A percentile compares a stretch with the other conserved stretches of the same genome.
Conservation (phyloP, 345 rosid genomes). For the Eucalyptus sp. region DNA sequence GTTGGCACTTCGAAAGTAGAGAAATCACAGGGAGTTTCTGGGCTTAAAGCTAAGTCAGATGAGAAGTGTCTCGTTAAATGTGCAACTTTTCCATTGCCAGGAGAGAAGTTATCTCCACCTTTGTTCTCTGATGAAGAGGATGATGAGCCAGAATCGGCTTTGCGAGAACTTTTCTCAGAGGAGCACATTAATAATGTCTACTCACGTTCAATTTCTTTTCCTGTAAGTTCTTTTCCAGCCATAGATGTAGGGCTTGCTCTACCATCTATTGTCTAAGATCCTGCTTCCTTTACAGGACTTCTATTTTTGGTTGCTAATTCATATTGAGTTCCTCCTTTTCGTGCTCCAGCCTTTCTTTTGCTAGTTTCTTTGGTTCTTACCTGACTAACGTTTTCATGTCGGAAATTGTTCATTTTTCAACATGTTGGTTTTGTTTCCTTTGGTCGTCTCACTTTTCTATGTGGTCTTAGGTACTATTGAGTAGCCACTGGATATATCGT, state of each 20-base stretch:
- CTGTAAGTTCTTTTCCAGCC: background rate
- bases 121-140: constrained; percentile 20
- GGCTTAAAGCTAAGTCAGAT: constrained; percentile 2
- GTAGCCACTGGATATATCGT: background rate
- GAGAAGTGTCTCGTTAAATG: constrained; percentile 10
- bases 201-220: background rate
- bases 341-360: background rate
- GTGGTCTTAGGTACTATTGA: background rate
- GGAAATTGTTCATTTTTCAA: background rate
- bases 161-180: constrained; percentile 18
- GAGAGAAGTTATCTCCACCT: background rate
- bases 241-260: background rate
- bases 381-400: background rate
- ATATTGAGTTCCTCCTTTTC: background rate
- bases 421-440: background rate
- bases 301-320: background rate
- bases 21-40: constrained; percentile 14
- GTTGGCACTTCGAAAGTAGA: constrained; percentile 14
- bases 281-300: background rate
- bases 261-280: too few species aligned
- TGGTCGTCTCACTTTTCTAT: background rate
- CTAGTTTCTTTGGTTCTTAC: background rate
- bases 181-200: background rate
- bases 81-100: constrained; percentile 6
- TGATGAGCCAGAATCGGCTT: constrained; percentile 15